Evolutionary conservation across 202 grass and related monocot species (phyloP).

Genomic region (Saccharum hybrid): DNA sequence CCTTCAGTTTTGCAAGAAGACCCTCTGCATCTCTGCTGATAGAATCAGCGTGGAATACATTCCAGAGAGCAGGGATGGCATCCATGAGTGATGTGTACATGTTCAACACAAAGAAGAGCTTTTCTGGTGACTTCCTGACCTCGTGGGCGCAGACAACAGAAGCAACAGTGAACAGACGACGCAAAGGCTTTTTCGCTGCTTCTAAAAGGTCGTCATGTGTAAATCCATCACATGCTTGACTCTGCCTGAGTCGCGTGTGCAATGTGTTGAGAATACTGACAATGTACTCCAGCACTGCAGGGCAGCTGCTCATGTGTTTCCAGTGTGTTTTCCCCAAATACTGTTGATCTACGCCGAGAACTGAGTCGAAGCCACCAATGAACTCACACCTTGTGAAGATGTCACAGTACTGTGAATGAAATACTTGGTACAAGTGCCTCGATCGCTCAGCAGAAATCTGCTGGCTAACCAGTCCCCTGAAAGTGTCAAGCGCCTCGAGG

Average conservation of each 20-base stretch:
- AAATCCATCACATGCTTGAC: background rate
- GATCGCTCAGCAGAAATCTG: background rate
- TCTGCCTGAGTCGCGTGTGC: background rate
- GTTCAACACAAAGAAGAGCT: constrained; percentile 12
- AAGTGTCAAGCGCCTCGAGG: background rate
- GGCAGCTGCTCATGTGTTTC: constrained; percentile 3
- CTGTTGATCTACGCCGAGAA: background rate
- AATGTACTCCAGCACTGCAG: constrained; percentile 4
- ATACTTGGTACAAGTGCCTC: background rate
- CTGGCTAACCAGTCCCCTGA: background rate
- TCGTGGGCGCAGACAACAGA: background rate
- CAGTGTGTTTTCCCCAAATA: constrained; percentile 3
- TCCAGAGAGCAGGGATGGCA: background rate
- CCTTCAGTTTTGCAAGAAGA: constrained; percentile 21
- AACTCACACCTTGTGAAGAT: constrained; percentile 6
- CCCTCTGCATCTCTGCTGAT: background rate
- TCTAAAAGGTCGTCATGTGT: background rate
- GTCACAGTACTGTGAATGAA: background rate
- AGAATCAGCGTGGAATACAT: constrained; percentile 9
- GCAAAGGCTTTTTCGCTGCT: constrained; percentile 2
- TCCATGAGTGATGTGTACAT: constrained; percentile 10
- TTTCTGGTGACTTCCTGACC: constrained; percentile 16
- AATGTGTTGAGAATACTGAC: constrained; percentile 13
- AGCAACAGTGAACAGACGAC: constrained; percentile 10
- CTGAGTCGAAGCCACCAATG: background rate